These are phyloP conservation scores for Colletotrichum sp. DNA, from an alignment of 2,329 filamentous ascomycete genomes.

Conservation along the genomic window DNA sequence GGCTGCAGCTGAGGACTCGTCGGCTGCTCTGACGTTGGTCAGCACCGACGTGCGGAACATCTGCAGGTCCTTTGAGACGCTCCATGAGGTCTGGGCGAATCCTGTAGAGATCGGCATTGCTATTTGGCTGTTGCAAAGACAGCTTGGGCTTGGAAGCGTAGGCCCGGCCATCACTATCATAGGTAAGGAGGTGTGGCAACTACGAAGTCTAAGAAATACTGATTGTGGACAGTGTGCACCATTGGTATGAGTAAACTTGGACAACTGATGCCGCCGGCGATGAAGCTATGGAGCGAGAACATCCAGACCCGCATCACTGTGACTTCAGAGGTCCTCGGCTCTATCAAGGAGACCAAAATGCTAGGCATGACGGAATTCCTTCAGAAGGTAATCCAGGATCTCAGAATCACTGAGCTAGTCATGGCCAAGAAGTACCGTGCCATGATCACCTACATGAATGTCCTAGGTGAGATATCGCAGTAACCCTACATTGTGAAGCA, in stretches of 20 bases:
- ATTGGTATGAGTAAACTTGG: constrained; percentile 25
- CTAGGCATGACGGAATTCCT: constrained; percentile 27
- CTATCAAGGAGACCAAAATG: constrained; percentile 39
- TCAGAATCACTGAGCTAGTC: constrained; percentile 24
- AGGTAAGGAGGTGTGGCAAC: constrained; percentile 9
- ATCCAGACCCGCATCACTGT: constrained; percentile 31
- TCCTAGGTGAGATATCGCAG: neutral
- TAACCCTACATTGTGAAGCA: neutral
- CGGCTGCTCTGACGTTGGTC: constrained; percentile 26
- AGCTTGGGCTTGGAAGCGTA: constrained; percentile 36
- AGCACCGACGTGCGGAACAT: constrained; percentile 26
- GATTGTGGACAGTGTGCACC: constrained; percentile 25
- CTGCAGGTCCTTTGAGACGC: constrained; percentile 27
- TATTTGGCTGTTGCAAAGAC: constrained; percentile 33
- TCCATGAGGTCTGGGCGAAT: constrained; percentile 34
- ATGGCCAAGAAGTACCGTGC: constrained; percentile 25
- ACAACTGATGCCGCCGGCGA: constrained; percentile 31
- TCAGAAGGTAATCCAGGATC: constrained; percentile 15
- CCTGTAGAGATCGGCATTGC: constrained; percentile 33
- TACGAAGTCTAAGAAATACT: neutral
- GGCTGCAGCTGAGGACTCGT: neutral
- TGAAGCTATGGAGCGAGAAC: constrained; percentile 32
- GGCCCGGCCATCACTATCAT: constrained; percentile 36
- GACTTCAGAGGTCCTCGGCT: constrained; percentile 31
- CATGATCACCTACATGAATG: constrained; percentile 16